Base-by-base conservation (phyloP, 1,284 basidiomycete species). In the Sporisorium sorghi region DNA sequence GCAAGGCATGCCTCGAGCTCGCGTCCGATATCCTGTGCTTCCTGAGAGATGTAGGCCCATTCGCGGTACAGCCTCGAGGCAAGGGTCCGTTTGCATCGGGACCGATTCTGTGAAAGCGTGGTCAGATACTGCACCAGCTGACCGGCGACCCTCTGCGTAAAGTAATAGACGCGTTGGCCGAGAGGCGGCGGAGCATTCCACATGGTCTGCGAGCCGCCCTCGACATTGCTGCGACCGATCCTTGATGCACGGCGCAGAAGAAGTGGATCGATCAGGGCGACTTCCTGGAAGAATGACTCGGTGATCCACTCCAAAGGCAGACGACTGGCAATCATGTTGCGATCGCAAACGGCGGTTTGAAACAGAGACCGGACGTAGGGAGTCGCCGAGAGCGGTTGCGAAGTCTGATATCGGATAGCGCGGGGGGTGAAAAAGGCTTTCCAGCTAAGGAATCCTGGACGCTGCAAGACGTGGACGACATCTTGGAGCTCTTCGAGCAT, bases 401-500 rank as follows among this genome's bases (percentile, higher is more conserved):
- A 32, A 5, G 42, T 28, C 49, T 74, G 74, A 33, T 58, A 77
- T 12, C 23, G 12, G 42, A 73, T 42, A 7, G 76, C 65, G 8
- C 62, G 61, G 24, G 57, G 32, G 5, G 68, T 69, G 54, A 77
- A 69, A 42, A 73, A 77, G 14, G 58, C 47, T 52, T 77, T 75
- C 76, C 73, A 75, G 0, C 43, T 15, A 10, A 56, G 32, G 23
- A 74, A 71, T 19, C 58, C 53, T 0, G 64, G 64, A 32, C 54
- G 64, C 49, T 71, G 67, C 17, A 69, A 35, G n/a, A 63, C 49
- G 10, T 46, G 48, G 2, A 74, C 53, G 8, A 67, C 64, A 17
- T 91, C 89, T 15, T 88, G 86, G 85, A 90, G 88, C 3, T 88
- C 89, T 46, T 89, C 86, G 3, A 92, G 70, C 9, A 91, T 80